Conservation (phyloP, 208 protist genomes). For the Porcisia deanei region DNA sequence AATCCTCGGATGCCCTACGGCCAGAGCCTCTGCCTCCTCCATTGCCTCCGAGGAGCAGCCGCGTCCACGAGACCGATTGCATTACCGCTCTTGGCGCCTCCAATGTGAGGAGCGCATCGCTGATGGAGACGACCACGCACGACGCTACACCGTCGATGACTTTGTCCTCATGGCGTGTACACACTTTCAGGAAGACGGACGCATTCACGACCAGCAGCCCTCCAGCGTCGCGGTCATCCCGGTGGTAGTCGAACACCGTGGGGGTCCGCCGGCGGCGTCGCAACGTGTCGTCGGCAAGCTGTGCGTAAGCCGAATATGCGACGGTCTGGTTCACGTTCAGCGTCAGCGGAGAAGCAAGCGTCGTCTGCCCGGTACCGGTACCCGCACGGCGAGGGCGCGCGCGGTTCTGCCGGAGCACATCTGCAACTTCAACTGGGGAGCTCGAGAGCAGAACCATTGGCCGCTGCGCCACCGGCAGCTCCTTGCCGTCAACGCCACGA, state of each 20-base stretch:
- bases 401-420: constrained; percentile 32
- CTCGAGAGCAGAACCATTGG: constrained; percentile 64
- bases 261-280: constrained; percentile 49
- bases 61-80: constrained; percentile 15
- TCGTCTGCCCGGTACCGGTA: background rate
- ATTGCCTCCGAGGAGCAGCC: constrained; percentile 15
- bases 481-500: constrained; percentile 55
- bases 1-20: background rate
- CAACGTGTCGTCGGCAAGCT: constrained; percentile 64
- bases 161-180: constrained; percentile 25
- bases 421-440: constrained; percentile 30
- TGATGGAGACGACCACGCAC: constrained; percentile 79
- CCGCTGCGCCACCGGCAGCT: constrained; percentile 47
- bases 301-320: constrained; percentile 61
- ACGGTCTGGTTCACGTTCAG: constrained; percentile 48
- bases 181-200: constrained; percentile 77
- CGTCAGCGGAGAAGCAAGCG: constrained; percentile 22
- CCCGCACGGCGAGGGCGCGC: background rate
- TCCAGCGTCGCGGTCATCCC: constrained; percentile 34
- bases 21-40: background rate
- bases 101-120: constrained; percentile 70
- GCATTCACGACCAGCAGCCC: constrained; percentile 71
- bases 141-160: background rate
- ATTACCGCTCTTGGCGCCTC: constrained; percentile 38
- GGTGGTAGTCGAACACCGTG: constrained; percentile 54